A percentile compares a stretch with the other conserved stretches of the same genome.
These are phyloP conservation scores for Babesia gibsoni DNA, from an alignment of 169 alveolate species.

Conservation along the genomic window DNA sequence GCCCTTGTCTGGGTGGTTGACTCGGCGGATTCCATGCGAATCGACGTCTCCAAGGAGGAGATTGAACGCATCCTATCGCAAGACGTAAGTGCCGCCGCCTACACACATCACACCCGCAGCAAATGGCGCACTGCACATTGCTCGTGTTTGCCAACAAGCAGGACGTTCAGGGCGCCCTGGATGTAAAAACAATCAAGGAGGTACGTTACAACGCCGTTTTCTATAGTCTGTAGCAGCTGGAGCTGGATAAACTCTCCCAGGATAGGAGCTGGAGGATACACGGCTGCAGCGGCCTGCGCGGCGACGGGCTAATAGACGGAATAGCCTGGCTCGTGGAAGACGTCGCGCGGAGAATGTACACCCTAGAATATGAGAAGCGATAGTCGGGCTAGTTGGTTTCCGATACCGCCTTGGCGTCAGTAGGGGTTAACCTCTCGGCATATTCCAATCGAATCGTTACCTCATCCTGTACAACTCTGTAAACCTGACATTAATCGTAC, in stretches of 20 bases:
- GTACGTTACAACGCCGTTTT: background rate
- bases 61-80: conserved; percentile 88
- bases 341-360: conserved; percentile 36
- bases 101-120: conserved; percentile 43
- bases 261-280: conserved; percentile 54
- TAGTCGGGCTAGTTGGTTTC: background rate
- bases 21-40: conserved; percentile 94
- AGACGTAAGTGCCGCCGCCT: conserved; percentile 88
- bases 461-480: conserved; percentile 26
- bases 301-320: conserved; percentile 51
- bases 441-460: conserved; percentile 39
- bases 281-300: conserved; percentile 57
- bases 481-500: background rate
- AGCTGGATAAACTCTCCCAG: conserved; percentile 20
- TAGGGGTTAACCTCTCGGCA: conserved; percentile 49
- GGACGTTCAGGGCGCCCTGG: conserved; percentile 91
- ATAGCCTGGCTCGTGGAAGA: conserved; percentile 50
- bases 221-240: conserved; percentile 22
- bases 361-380: conserved; percentile 11
- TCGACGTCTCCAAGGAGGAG: conserved; percentile 93
- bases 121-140: conserved; percentile 64
- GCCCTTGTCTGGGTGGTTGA: conserved; percentile 97
- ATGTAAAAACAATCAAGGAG: conserved; percentile 68
- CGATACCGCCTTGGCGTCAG: conserved; percentile 19
- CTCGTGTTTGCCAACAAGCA: conserved; percentile 93